These are phyloP conservation scores for Geotrichum bryndzae DNA, from an alignment of 1,139 yeast species.

Conservation along the genomic window DNA sequence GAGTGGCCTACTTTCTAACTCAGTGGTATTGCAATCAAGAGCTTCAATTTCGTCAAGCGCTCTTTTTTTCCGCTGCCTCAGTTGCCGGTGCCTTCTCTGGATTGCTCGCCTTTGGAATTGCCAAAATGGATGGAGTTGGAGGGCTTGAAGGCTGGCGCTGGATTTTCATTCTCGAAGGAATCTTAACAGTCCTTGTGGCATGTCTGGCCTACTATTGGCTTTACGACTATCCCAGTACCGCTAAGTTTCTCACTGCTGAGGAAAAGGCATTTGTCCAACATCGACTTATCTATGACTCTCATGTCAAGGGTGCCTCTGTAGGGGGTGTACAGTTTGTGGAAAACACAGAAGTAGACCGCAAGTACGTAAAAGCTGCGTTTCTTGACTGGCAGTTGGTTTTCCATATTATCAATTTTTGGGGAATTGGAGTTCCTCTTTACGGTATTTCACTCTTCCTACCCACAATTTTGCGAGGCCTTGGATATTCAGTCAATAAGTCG, in stretches of 20 bases:
- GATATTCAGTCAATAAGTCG: conserved; percentile 28
- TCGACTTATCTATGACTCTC: conserved; percentile 36
- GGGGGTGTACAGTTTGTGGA: conserved; percentile 7
- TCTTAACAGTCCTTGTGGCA: conserved; percentile 34
- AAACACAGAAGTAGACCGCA: conserved; percentile 10
- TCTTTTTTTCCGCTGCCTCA: conserved; percentile 46
- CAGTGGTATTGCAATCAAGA: conserved; percentile 40
- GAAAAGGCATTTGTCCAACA: conserved; percentile 45
- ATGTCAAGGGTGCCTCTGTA: background rate
- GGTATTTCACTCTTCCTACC: conserved; percentile 33
- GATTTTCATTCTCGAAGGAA: conserved; percentile 14
- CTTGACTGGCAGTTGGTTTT: conserved; percentile 31
- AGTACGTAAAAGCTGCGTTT: conserved; percentile 29
- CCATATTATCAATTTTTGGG: conserved; percentile 22
- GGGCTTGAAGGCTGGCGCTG: conserved; percentile 16
- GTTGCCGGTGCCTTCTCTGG: conserved; percentile 50
- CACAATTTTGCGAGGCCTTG: conserved; percentile 32
- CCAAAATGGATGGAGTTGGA: conserved; percentile 39
- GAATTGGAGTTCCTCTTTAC: conserved; percentile 25
- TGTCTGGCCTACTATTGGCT: conserved; percentile 35
- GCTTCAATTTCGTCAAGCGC: conserved; percentile 49
- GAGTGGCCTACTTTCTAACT: conserved; percentile 28
- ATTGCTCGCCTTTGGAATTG: conserved; percentile 33
- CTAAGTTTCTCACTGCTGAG: conserved; percentile 44
- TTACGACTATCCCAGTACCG: conserved; percentile 46